Base-by-base conservation (phyloP, 2,329 filamentous ascomycete genomes). In the Cercospora zeae-maydis region DNA sequence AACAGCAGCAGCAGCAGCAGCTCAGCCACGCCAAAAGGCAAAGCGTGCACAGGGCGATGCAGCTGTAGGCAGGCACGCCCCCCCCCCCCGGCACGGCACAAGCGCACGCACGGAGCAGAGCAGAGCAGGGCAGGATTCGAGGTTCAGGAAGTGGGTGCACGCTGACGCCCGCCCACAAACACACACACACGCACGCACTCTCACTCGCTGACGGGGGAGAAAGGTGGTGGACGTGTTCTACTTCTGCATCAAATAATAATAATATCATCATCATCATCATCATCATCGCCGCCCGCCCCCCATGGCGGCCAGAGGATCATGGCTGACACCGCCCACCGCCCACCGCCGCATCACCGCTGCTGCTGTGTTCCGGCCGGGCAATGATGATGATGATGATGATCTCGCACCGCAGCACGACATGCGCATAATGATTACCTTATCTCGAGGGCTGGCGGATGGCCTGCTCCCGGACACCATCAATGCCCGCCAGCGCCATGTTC, bases 391-490 rank as follows among this genome's bases (percentile, higher is more conserved):
- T 45, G 36, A 27, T 27, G 24, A 27, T 27, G 3, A 42, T 42
- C 39, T 42, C 37, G 58, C 56, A 42, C 34, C 8, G 49, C n/a
- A 36, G 42, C 36, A 31, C 53, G 16, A 54, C n/a, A 61, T 21
- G 37, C 36, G 39, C 54, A 33, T 55, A n/a, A n/a, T n/a, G n/a
- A n/a, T n/a, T n/a, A n/a, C n/a, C n/a, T n/a, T n/a, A n/a, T 55
- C 34, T 55, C 52, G 52, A 37, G 16, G 52, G 52, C 52, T n/a
- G 33, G 37, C 51, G 61, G 61, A 55, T 58, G 27, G 19, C 30
- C 31, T 42, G 58, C 27, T 36, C 36, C 47, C 53, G 53, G 10
- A 42, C 19, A 21, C 39, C 39, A 42, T 42, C 39, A 42, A 42
- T 42, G 39, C 8, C 14, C 1, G 42, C 8, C 14, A 13, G 42